Evolutionary conservation across 495 filamentous ascomycete species (phyloP).

Genomic region (Coniosporium apollinis): DNA sequence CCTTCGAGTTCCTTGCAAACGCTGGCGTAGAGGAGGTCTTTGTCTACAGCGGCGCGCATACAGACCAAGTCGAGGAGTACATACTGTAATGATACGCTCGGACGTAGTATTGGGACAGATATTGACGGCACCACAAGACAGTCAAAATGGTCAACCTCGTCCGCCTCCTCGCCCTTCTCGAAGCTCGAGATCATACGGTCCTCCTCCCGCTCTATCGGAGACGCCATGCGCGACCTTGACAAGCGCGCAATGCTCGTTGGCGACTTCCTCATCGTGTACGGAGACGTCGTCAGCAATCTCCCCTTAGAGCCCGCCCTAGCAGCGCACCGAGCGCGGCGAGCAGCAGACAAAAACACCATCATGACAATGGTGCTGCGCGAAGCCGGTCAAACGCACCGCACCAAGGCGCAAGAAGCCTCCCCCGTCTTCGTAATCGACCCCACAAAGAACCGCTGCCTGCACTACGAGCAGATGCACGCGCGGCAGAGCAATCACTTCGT

Average conservation of each 20-base stretch:
- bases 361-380: constrained; percentile 93
- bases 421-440: constrained; percentile 82
- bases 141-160: constrained; percentile 59
- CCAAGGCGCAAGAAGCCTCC: constrained; percentile 51
- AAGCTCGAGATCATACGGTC: constrained; percentile 74
- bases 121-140: too few relatives aligned
- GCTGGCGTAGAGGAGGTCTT: constrained; percentile 84
- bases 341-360: constrained; percentile 81
- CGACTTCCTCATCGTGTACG: constrained; percentile 85
- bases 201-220: constrained; percentile 73
- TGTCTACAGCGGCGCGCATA: constrained; percentile 80
- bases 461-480: constrained; percentile 63
- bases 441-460: constrained; percentile 61
- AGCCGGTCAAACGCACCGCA: constrained; percentile 56
- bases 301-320: constrained; percentile 63
- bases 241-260: constrained; percentile 67
- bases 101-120: too few relatives aligned
- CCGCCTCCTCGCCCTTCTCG: constrained; percentile 63
- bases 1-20: constrained; percentile 87
- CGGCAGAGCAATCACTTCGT: constrained; percentile 20
- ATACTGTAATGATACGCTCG: constrained; percentile 54
- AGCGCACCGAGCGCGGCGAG: constrained; percentile 63
- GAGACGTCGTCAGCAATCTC: constrained; percentile 86
- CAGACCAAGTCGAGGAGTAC: constrained; percentile 75
- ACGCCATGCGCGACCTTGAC: constrained; percentile 90